phyloP scores from a whole-genome alignment of 208 protist species.

The Wallacemonas sp. region DNA sequence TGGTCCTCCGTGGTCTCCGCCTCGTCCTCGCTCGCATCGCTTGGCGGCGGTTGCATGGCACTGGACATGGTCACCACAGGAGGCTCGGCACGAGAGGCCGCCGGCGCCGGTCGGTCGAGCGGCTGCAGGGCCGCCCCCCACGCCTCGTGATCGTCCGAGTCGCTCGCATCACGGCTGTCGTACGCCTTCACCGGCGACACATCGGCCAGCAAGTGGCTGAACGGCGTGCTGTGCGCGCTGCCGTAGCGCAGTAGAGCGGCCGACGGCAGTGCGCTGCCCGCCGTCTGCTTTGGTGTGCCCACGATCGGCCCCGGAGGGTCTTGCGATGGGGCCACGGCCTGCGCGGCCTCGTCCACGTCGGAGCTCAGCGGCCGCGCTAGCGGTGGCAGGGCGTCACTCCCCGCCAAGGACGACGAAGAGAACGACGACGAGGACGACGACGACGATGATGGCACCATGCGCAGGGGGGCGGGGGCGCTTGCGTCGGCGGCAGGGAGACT shows the following conservation, averaged over 20 bases:
- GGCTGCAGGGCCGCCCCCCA: not conserved
- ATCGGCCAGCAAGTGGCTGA: conserved; percentile 4
- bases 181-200: not conserved
- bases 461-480: no score
- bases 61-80: no score
- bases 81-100: no score
- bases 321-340: no score
- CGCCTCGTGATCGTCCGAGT: not conserved
- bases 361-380: no score
- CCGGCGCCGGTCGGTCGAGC: no score
- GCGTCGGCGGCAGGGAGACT: no score
- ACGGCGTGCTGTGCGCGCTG: conserved; percentile 10
- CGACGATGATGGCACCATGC: not conserved
- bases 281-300: not conserved
- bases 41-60: no score
- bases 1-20: no score
- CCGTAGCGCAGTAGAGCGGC: not conserved
- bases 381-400: no score
- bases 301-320: not conserved
- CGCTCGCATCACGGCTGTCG: not conserved
- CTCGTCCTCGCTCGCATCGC: not conserved
- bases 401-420: not conserved
- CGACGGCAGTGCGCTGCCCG: not conserved
- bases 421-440: conserved; percentile 7
- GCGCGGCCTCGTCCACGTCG: no score